Percentiles rank a stretch among this genome's conserved stretches.
These are phyloP conservation scores for Beauveria pseudobassiana DNA, from an alignment of 2,329 filamentous ascomycete genomes.

Conservation along the genomic window DNA sequence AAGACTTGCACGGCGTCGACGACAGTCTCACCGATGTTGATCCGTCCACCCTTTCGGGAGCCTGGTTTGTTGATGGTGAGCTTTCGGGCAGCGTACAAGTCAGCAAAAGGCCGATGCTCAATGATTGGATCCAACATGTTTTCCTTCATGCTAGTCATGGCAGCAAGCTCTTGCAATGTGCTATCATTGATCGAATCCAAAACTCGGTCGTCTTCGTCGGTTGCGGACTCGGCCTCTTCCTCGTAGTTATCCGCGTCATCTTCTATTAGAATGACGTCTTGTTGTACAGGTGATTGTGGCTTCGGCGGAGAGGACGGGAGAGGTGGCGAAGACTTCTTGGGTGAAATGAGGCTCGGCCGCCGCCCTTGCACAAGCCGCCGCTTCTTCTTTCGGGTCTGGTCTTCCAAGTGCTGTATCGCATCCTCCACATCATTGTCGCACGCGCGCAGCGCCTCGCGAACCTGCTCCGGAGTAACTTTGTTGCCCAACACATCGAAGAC, in stretches of 20 bases:
- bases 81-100: slow-evolving; percentile 56
- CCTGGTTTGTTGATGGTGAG: slow-evolving; percentile 50
- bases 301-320: slow-evolving; percentile 1
- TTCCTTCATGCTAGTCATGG: slow-evolving; percentile 69
- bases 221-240: slow-evolving; percentile 25
- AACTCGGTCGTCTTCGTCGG: slow-evolving; percentile 38
- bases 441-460: slow-evolving; percentile 25
- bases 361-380: slow-evolving; percentile 31
- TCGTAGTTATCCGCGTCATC: slow-evolving; percentile 35
- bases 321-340: slow-evolving; percentile 16
- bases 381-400: slow-evolving; percentile 20
- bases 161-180: slow-evolving; percentile 65
- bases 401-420: slow-evolving; percentile 25
- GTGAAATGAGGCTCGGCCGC: slow-evolving; percentile 19
- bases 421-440: slow-evolving; percentile 29
- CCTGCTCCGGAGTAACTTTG: slow-evolving; percentile 23
- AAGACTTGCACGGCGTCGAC: slow-evolving; percentile 57
- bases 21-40: slow-evolving; percentile 45
- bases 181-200: slow-evolving; percentile 80
- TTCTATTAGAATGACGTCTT: slow-evolving; percentile 27
- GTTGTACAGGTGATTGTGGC: slow-evolving; percentile 15
- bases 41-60: slow-evolving; percentile 36
- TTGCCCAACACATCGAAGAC: slow-evolving; percentile 29
- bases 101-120: slow-evolving; percentile 64
- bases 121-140: slow-evolving; percentile 63